These are phyloP conservation scores for Thermomyces lanuginosus DNA, from an alignment of 2,329 filamentous ascomycete species.

Conservation along the genomic window DNA sequence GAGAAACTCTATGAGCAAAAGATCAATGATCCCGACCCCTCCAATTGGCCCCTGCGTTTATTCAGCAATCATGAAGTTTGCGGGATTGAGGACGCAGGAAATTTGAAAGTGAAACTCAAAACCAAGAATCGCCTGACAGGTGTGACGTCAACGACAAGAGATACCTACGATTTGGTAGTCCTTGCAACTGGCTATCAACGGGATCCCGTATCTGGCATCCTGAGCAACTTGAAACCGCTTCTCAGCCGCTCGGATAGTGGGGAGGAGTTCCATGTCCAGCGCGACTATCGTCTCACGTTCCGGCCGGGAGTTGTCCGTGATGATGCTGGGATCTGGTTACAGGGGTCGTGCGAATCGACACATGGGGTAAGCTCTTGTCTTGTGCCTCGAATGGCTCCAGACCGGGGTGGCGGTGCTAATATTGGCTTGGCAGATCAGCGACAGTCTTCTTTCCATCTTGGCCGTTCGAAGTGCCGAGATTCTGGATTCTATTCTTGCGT, in stretches of 20 bases:
- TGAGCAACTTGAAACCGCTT: slow-evolving; percentile 4
- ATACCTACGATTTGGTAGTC: slow-evolving; percentile 5
- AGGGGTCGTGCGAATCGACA: slow-evolving; percentile 5
- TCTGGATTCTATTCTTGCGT: slow-evolving; percentile 8
- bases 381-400: neutral
- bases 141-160: neutral
- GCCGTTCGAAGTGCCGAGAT: slow-evolving; percentile 9
- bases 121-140: slow-evolving; percentile 3
- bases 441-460: slow-evolving; percentile 5
- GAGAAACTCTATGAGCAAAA: slow-evolving; percentile 5
- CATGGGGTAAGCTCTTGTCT: slow-evolving; percentile 5
- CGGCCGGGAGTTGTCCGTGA: slow-evolving; percentile 3
- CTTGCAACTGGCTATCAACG: slow-evolving; percentile 5
- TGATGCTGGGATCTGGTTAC: slow-evolving; percentile 5
- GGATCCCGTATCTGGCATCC: slow-evolving; percentile 4
- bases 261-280: slow-evolving; percentile 1
- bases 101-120: slow-evolving; percentile 3
- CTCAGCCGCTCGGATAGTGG: slow-evolving; percentile 2
- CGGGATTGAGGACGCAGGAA: slow-evolving; percentile 1
- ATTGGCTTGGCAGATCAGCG: slow-evolving; percentile 2
- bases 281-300: slow-evolving; percentile 5
- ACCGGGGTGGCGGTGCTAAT: neutral
- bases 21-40: slow-evolving; percentile 2
- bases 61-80: slow-evolving; percentile 3
- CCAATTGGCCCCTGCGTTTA: slow-evolving; percentile 2